Evolutionary conservation across 2,329 filamentous ascomycete species (phyloP).

Genomic region (Colletotrichum eleusines): DNA sequence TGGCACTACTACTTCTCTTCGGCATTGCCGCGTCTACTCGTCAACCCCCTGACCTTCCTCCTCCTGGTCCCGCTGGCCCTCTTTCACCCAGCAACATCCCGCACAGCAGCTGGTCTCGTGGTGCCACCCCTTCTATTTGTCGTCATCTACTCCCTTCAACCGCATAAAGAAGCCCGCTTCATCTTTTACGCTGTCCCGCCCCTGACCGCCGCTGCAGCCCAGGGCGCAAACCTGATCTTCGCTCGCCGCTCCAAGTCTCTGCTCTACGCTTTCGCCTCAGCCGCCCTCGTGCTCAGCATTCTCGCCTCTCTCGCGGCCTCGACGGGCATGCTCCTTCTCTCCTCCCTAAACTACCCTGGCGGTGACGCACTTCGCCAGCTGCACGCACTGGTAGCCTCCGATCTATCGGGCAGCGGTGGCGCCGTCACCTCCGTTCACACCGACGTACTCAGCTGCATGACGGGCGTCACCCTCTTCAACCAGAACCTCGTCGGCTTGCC

Average conservation of each 20-base stretch:
- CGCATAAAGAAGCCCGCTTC: conserved; percentile 97
- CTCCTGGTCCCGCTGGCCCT: conserved; percentile 68
- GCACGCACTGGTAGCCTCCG: conserved; percentile 52
- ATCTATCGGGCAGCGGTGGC: conserved; percentile 37
- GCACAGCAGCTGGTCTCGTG: conserved; percentile 62
- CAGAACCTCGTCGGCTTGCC: conserved; percentile 58
- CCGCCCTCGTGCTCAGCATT: conserved; percentile 70
- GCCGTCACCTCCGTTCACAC: conserved; percentile 66
- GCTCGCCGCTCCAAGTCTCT: conserved; percentile 72
- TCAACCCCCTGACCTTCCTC: conserved; percentile 78
- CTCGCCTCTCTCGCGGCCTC: conserved; percentile 71
- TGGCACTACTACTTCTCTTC: conserved; percentile 89
- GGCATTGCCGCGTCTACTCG: conserved; percentile 82
- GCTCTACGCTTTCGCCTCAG: conserved; percentile 65
- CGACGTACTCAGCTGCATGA: conserved; percentile 76
- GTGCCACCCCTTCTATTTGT: conserved; percentile 80
- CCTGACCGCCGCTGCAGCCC: conserved; percentile 81
- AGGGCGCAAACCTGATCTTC: conserved; percentile 79
- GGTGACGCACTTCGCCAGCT: conserved; percentile 78
- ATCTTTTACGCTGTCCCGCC: conserved; percentile 89
- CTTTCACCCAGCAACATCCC: conserved; percentile 58
- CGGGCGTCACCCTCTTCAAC: conserved; percentile 75
- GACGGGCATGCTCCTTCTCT: conserved; percentile 78
- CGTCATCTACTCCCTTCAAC: conserved; percentile 84
- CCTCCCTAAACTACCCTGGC: conserved; percentile 93